Evolutionary conservation across 441 rosid genomes (phyloP), one percentile per base, ranked within the genome.

Genomic region (Raphanus hybrid): DNA sequence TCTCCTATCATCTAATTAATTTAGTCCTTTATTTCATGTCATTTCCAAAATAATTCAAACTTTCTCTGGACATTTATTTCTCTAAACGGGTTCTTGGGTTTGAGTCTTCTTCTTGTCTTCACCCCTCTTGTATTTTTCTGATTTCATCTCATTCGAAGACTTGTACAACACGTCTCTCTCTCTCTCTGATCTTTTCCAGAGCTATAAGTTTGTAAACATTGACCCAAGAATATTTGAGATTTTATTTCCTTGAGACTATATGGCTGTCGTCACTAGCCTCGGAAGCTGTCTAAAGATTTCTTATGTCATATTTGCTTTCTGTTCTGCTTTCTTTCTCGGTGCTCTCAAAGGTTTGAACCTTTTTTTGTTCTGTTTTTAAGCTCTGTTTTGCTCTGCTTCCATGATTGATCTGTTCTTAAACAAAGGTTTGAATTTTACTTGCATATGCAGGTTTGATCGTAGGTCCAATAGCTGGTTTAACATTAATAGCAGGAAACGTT

Each of bases 381-480:
- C 43, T 65, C 66, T 76, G 26, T 64, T 55, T 6, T 55, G 1
- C 65, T 73, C 74, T 75, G 62, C n/a, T 54, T 69, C 41, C 20
- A 74, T 73, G 35, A 15, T 60, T 68, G 10, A 54, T 50, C 26
- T 50, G 5, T 43, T 45, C 6, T 48, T 5, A 37, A n/a, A 6
- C 1, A 64, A 58, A 69, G 43, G 6, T 64, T 65, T 70, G 71
- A 29, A 5, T 35, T 35, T 35, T 35, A 35, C 7, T 74, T 67
- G 35, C 50, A 34, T 74, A 34, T 84, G 81, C 86, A 90, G 97
- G 86, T 85, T 67, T 88, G 65, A 29, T 86, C 16, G 94, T 89
- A 76, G 94, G 97, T 81, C 95, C 97, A 59, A 29, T 92, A 52
- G 98, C 98, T 74, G 80, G 86, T 72, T 75, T 90, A 73, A 85